phyloP scores from a whole-genome alignment of 176 grass and related monocot species.

The Carex scoparia region DNA sequence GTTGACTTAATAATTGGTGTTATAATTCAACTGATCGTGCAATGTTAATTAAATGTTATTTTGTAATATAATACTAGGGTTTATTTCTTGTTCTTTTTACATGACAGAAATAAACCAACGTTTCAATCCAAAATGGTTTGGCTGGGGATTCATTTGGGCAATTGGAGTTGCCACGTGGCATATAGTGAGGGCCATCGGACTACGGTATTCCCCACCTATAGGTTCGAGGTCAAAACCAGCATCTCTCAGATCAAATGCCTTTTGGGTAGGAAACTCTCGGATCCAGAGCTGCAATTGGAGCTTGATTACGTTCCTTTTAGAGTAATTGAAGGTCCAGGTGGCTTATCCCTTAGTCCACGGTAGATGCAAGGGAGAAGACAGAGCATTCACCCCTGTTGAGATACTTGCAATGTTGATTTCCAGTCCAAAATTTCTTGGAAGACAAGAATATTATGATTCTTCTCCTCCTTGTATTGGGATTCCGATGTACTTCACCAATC shows the following conservation, averaged over 20 bases:
- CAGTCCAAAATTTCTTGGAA: background rate
- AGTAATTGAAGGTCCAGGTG: background rate
- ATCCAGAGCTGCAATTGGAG: background rate
- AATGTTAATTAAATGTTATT: no score
- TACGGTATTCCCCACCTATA: no score
- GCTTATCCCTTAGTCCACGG: background rate
- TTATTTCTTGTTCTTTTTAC: no score
- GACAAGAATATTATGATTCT: background rate
- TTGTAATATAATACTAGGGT: no score
- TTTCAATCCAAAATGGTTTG: no score
- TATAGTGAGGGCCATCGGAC: no score
- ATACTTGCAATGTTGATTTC: background rate
- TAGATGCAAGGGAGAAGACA: conserved; percentile 2
- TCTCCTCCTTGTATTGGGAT: background rate
- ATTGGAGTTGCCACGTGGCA: no score
- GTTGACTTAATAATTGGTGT: no score
- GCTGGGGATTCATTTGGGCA: no score
- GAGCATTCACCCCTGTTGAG: background rate
- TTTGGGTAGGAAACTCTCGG: background rate
- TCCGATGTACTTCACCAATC: background rate
- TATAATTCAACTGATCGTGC: no score
- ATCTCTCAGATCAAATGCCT: background rate
- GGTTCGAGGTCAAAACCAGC: background rate
- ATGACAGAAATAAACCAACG: no score
- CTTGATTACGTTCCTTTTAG: background rate